Base-by-base conservation (phyloP, 2,329 filamentous ascomycete genomes). In the Colletotrichum lini region DNA sequence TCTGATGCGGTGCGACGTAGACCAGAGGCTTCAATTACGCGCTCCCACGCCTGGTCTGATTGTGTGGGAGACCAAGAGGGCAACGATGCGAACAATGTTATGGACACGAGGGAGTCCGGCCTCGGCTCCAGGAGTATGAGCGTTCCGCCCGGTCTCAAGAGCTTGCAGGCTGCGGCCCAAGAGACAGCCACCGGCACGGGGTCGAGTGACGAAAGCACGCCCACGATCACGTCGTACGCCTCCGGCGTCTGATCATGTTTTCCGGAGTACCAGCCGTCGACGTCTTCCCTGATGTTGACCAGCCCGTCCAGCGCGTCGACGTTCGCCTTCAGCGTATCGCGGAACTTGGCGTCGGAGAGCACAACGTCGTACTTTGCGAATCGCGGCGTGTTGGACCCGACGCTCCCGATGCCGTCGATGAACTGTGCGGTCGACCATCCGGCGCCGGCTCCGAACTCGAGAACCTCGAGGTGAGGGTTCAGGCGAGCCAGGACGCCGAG, bases 51-150 rank as follows among this genome's bases (percentile, higher is more conserved):
- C 26, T 18, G 50, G 1, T 16, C 50, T 54, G 50, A 35, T 35
- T 54, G 50, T 35, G 50, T 54, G 21, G 21, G 50, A 54, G 50
- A 54, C 50, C 50, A 54, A 54, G 50, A 54, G 8, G 50, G 50
- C 50, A 54, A 54, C 8, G 50, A 54, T 35, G 23, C 50, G 50
- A 54, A 35, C 9, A 54, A 18, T 16, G 50, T 54, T 26, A 1
- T 54, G 50, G 50, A 35, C 50, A 38, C 50, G 50, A 54, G 1
- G 26, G 50, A 54, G 13, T 54, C 50, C 50, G 50, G 50, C 50
- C 23, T 35, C 50, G 50, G 50, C 50, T 54, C 50, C 26, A 54
- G 50, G 1, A 54, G 50, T 1, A 54, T 54, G 26, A 54, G 50
- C 2, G 26, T 54, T 54, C 50, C 50, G 7, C 50, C 50, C 5